A percentile compares a stretch with the other conserved stretches of the same genome.
Evolutionary conservation across 169 alveolate species (phyloP).

Genomic region (Miamiensis avidus): DNA sequence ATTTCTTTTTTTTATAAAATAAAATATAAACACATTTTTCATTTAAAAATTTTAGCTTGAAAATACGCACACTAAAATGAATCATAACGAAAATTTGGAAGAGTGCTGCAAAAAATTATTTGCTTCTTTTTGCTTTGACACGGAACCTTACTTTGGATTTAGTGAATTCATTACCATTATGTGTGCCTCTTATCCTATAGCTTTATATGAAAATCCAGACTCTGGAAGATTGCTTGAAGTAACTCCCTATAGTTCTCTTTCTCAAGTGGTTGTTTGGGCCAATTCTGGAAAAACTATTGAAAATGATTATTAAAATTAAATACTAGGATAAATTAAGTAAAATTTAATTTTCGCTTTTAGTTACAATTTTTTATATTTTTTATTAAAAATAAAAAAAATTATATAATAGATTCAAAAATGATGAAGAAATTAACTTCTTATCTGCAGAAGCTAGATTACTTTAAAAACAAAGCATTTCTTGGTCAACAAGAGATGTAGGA

Average conservation of each 20-base stretch:
- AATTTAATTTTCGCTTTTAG: too few relatives aligned
- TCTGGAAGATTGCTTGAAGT: background rate
- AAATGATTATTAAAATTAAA: too few relatives aligned
- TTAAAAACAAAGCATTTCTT: background rate
- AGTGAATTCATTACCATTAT: background rate
- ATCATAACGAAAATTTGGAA: background rate
- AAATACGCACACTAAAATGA: background rate
- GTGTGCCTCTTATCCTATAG: background rate
- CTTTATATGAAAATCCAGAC: background rate
- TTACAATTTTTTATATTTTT: too few relatives aligned
- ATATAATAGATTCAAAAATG: background rate
- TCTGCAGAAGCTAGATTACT: background rate
- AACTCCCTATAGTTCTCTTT: background rate
- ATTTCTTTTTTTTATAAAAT: too few relatives aligned
- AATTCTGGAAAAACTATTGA: background rate
- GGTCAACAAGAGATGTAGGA: background rate
- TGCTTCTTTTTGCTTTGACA: background rate
- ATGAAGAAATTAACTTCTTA: background rate
- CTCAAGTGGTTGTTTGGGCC: background rate
- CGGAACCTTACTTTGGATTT: background rate
- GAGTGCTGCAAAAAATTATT: background rate
- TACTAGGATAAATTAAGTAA: background rate
- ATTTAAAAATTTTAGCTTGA: background rate
- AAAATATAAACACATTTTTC: background rate
- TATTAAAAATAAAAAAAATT: too few relatives aligned